Evolutionary conservation across 768 basidiomycete species (phyloP).

Genomic region (Hericium erinaceus): DNA sequence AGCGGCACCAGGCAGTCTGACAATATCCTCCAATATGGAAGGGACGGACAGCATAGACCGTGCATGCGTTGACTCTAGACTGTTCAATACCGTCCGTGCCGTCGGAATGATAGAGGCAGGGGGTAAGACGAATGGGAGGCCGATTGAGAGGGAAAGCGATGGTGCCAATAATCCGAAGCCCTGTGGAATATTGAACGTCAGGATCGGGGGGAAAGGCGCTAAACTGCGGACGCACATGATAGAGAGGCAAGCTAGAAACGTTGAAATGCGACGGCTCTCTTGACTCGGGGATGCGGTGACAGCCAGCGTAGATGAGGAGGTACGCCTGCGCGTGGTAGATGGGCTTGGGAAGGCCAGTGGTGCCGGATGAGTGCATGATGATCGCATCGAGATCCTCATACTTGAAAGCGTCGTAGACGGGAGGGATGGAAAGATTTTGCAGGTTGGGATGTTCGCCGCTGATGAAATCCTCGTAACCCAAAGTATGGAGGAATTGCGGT

Average conservation of each 20-base stretch:
- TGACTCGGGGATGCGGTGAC: slow-evolving; percentile 27
- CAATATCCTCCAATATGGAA: slow-evolving; percentile 31
- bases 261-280: slow-evolving; percentile 21
- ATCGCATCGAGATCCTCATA: slow-evolving; percentile 28
- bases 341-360: slow-evolving; percentile 41
- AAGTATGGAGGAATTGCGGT: slow-evolving; percentile 16
- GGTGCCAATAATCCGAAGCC: slow-evolving; percentile 31
- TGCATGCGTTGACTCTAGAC: slow-evolving; percentile 20
- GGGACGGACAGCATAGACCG: slow-evolving; percentile 30
- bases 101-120: slow-evolving; percentile 29
- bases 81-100: slow-evolving; percentile 18
- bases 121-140: slow-evolving; percentile 29
- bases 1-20: slow-evolving; percentile 15
- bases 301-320: slow-evolving; percentile 25
- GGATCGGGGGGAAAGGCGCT: neutral
- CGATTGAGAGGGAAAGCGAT: slow-evolving; percentile 26
- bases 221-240: slow-evolving; percentile 23
- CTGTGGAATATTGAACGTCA: slow-evolving; percentile 12
- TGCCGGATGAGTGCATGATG: slow-evolving; percentile 43
- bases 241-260: slow-evolving; percentile 30
- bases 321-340: slow-evolving; percentile 26
- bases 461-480: slow-evolving; percentile 23
- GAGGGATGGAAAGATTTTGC: slow-evolving; percentile 17
- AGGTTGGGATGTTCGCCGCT: slow-evolving; percentile 7
- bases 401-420: slow-evolving; percentile 13